A percentile compares a stretch with the other conserved stretches of the same genome.
These are phyloP conservation scores for Drechslerella dactyloides DNA, from an alignment of 2,329 filamentous ascomycete species.

Conservation along the genomic window DNA sequence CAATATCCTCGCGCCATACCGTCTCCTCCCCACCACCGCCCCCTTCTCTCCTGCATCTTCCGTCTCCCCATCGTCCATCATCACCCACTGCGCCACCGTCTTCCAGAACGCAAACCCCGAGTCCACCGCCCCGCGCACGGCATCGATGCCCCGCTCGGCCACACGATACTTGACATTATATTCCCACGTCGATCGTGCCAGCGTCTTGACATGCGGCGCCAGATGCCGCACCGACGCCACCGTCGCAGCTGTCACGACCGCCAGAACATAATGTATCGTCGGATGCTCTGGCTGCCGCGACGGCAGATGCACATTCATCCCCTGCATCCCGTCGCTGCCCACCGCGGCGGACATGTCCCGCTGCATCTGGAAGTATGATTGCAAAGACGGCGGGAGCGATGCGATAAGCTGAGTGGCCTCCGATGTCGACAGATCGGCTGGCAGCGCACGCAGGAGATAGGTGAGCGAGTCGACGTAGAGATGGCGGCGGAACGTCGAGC, in stretches of 20 bases:
- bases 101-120: constrained; percentile 41
- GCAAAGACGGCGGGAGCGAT: constrained; percentile 16
- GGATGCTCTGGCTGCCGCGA: constrained; percentile 20
- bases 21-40: constrained; percentile 16
- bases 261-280: constrained; percentile 36
- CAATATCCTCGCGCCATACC: constrained; percentile 37
- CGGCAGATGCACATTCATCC: neutral
- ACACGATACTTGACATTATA: constrained; percentile 42
- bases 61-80: constrained; percentile 30
- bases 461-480: constrained; percentile 48
- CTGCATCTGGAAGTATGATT: constrained; percentile 15
- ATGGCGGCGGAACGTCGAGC: constrained; percentile 37
- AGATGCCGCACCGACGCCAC: constrained; percentile 38
- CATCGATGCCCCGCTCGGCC: constrained; percentile 31
- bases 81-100: constrained; percentile 43
- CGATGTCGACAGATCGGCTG: constrained; percentile 25
- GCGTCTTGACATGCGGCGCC: constrained; percentile 40
- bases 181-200: constrained; percentile 41
- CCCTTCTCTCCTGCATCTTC: constrained; percentile 1
- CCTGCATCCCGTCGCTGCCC: neutral
- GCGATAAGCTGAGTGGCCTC: constrained; percentile 42
- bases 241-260: constrained; percentile 31
- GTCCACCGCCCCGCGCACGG: constrained; percentile 21
- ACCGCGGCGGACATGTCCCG: neutral
- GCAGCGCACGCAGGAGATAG: constrained; percentile 39